A percentile compares a stretch with the other conserved stretches of the same genome.
phyloP scores from a whole-genome alignment of 768 basidiomycete species.

The Kwoniella shandongensis region DNA sequence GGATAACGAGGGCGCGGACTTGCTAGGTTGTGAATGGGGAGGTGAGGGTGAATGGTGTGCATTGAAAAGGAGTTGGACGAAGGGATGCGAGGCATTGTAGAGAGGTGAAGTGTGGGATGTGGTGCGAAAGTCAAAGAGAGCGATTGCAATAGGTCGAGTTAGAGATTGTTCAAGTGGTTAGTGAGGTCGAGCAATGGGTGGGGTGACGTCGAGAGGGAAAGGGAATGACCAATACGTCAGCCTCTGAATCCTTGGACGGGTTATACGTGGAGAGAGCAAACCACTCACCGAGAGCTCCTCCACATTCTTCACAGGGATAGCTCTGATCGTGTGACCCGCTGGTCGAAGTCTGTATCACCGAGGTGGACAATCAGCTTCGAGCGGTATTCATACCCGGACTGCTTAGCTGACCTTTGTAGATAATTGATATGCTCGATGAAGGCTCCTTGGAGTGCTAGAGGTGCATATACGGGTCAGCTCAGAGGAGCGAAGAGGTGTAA shows the following conservation, averaged over 20 bases:
- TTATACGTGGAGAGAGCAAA: too few relatives aligned
- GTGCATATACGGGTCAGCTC: background rate
- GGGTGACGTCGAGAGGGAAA: too few relatives aligned
- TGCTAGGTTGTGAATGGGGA: constrained; percentile 22
- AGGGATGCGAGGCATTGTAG: background rate
- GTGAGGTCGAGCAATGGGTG: too few relatives aligned
- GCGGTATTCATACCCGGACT: background rate
- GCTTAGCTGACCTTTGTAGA: constrained; percentile 60
- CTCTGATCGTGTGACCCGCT: constrained; percentile 33
- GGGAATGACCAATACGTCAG: too few relatives aligned
- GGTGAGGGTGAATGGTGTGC: background rate
- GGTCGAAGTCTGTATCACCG: constrained; percentile 26
- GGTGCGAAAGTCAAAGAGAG: too few relatives aligned
- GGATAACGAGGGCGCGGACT: constrained; percentile 86
- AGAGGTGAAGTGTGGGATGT: background rate
- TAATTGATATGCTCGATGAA: constrained; percentile 81
- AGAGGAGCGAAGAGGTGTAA: too few relatives aligned
- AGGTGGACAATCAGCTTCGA: background rate
- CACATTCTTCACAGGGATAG: constrained; percentile 65
- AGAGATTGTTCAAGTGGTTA: too few relatives aligned
- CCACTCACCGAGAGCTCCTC: constrained; percentile 63
- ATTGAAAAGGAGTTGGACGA: background rate
- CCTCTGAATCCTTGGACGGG: too few relatives aligned
- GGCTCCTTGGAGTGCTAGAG: constrained; percentile 85
- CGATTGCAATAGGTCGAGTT: too few relatives aligned